phyloP scores from a whole-genome alignment of 2,329 filamentous ascomycete genomes.

The Diaporthe helianthi region DNA sequence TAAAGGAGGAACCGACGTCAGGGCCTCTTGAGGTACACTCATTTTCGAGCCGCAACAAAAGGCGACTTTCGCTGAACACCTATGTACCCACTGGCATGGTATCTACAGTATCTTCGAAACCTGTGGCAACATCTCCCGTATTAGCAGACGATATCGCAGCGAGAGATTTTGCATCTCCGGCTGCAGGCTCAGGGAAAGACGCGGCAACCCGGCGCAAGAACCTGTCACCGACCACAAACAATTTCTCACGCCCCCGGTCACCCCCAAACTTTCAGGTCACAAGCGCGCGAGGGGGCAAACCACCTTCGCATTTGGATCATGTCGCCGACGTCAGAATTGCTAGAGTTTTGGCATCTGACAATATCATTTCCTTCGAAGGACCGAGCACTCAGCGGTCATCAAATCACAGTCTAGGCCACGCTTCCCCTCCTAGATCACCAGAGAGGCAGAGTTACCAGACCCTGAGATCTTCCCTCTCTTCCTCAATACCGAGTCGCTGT shows the following conservation, averaged over 20 bases:
- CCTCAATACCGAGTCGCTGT: conserved; percentile 23
- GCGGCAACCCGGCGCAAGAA: background rate
- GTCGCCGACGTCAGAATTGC: background rate
- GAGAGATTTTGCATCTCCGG: conserved; percentile 2
- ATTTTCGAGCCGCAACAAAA: conserved; percentile 23
- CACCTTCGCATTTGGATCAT: background rate
- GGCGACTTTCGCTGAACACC: conserved; percentile 18
- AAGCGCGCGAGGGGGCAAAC: background rate
- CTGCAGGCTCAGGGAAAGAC: background rate
- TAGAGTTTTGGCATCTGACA: background rate
- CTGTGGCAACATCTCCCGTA: background rate
- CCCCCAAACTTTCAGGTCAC: background rate
- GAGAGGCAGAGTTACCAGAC: conserved; percentile 28
- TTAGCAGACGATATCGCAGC: background rate
- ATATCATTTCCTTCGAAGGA: background rate
- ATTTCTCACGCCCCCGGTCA: conserved; percentile 26
- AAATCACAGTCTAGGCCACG: background rate
- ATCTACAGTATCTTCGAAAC: background rate
- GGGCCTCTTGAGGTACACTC: background rate
- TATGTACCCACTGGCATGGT: conserved; percentile 28
- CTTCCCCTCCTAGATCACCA: background rate
- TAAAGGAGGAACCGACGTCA: background rate
- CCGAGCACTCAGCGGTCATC: conserved; percentile 11
- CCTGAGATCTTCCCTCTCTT: conserved; percentile 28
- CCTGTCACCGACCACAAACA: conserved; percentile 17